Percentiles rank a stretch among this genome's conserved stretches.
phyloP scores from a whole-genome alignment of 306 rosid species.

The Nissolia schottii region DNA sequence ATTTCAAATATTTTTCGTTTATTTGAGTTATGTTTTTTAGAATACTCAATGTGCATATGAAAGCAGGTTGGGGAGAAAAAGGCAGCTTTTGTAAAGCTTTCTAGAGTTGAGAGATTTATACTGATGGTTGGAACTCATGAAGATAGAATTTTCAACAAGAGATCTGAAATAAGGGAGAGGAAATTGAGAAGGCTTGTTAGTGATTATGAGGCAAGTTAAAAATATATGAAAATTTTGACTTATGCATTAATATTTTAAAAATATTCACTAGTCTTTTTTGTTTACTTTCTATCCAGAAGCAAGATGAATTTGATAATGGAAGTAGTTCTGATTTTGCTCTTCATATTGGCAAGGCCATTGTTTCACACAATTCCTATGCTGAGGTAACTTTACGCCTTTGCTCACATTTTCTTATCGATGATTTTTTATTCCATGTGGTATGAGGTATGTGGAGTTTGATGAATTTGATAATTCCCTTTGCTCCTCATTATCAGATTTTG shows the following conservation, averaged over 20 bases:
- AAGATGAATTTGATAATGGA: conserved; percentile 21
- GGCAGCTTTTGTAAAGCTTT: conserved; percentile 32
- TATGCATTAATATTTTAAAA: background rate
- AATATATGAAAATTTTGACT: background rate
- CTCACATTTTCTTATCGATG: background rate
- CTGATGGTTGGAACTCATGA: conserved; percentile 43
- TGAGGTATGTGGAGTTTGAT: background rate
- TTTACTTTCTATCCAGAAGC: conserved; percentile 18
- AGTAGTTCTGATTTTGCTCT: conserved; percentile 9
- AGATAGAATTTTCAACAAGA: conserved; percentile 44
- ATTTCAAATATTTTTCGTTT: background rate
- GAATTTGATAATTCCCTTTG: background rate
- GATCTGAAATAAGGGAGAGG: conserved; percentile 24
- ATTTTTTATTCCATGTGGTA: background rate
- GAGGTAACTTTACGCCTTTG: conserved; percentile 16
- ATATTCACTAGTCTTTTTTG: background rate
- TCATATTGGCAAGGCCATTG: background rate
- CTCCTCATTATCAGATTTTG: conserved; percentile 27
- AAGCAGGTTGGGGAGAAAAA: conserved; percentile 32
- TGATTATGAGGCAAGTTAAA: conserved; percentile 27
- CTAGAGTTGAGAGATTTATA: conserved; percentile 53
- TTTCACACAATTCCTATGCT: background rate
- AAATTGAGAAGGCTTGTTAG: conserved; percentile 15
- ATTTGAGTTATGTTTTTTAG: background rate
- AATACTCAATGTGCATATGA: background rate